Evolutionary conservation across 495 filamentous ascomycete species (phyloP).

Genomic region (Jackrogersella minutella): DNA sequence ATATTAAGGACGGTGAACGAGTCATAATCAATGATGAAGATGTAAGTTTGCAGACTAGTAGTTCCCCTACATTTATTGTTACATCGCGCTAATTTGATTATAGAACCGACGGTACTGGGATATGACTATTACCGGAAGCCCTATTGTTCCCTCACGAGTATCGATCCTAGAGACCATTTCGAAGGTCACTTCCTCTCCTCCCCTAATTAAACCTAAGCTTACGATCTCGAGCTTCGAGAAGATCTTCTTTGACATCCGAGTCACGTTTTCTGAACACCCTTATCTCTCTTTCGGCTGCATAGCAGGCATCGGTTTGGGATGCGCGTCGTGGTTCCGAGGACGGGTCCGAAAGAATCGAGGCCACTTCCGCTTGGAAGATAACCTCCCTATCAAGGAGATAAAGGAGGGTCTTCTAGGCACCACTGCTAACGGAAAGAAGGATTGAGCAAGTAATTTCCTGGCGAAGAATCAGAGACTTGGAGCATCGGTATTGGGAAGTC

Average conservation of each 20-base stretch:
- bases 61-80: not conserved
- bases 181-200: constrained; percentile 73
- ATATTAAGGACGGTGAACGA: constrained; percentile 81
- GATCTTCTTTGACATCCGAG: constrained; percentile 77
- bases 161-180: constrained; percentile 94
- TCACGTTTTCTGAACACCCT: constrained; percentile 74
- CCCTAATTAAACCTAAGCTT: constrained; percentile 86
- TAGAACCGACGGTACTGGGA: constrained; percentile 97
- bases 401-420: constrained; percentile 66
- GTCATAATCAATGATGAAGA: constrained; percentile 98
- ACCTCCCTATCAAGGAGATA: constrained; percentile 60
- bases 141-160: constrained; percentile 87
- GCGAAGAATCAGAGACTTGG: constrained; percentile 21
- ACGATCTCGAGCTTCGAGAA: constrained; percentile 79
- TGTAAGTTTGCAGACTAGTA: constrained; percentile 62
- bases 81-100: constrained; percentile 13
- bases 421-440: constrained; percentile 75
- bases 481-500: constrained; percentile 30
- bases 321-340: constrained; percentile 64
- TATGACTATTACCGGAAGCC: constrained; percentile 82
- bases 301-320: constrained; percentile 60
- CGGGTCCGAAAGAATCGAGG: constrained; percentile 64
- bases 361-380: constrained; percentile 80
- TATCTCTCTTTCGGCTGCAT: constrained; percentile 71
- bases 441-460: constrained; percentile 58